These are phyloP conservation scores for Periconia sp. DNA, from an alignment of 2,329 filamentous ascomycete genomes.

Conservation along the genomic window DNA sequence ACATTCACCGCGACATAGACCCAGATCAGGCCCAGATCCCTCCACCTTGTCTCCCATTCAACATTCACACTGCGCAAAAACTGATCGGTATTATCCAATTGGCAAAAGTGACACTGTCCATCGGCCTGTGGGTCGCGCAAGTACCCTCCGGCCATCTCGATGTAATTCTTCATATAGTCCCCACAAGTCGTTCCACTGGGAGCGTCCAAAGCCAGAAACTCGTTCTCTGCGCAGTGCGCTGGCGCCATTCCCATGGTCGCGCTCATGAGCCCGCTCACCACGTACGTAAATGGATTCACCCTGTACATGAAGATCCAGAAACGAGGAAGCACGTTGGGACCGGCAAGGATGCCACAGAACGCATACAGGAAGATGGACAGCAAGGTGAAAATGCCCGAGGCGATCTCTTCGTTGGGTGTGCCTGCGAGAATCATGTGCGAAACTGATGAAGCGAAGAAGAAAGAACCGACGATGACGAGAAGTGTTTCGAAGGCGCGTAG, in stretches of 20 bases:
- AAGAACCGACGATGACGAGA: slow-evolving; percentile 72
- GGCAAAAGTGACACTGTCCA: slow-evolving; percentile 43
- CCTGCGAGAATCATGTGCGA: slow-evolving; percentile 75
- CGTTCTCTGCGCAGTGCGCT: slow-evolving; percentile 69
- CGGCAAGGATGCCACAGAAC: slow-evolving; percentile 74
- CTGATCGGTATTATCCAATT: slow-evolving; percentile 48
- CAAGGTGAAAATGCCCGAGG: slow-evolving; percentile 73
- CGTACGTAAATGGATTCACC: slow-evolving; percentile 79
- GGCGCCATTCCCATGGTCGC: slow-evolving; percentile 66
- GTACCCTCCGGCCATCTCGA: slow-evolving; percentile 37
- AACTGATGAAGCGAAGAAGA: slow-evolving; percentile 81
- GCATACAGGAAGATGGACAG: slow-evolving; percentile 65
- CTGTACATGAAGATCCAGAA: slow-evolving; percentile 89
- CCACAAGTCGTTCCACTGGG: slow-evolving; percentile 49
- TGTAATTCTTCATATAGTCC: slow-evolving; percentile 43
- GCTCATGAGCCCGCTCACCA: slow-evolving; percentile 71
- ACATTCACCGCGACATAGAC: slow-evolving; percentile 55
- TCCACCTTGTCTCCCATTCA: slow-evolving; percentile 58
- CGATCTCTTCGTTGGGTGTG: slow-evolving; percentile 73
- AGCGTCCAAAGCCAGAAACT: slow-evolving; percentile 67
- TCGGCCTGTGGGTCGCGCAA: slow-evolving; percentile 36
- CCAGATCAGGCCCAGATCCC: slow-evolving; percentile 57
- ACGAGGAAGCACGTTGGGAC: slow-evolving; percentile 62
- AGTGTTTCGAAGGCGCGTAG: slow-evolving; percentile 79
- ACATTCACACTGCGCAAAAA: slow-evolving; percentile 46